These are phyloP conservation scores for Termitomyces heimii DNA, from an alignment of 768 basidiomycete genomes.

Conservation along the genomic window DNA sequence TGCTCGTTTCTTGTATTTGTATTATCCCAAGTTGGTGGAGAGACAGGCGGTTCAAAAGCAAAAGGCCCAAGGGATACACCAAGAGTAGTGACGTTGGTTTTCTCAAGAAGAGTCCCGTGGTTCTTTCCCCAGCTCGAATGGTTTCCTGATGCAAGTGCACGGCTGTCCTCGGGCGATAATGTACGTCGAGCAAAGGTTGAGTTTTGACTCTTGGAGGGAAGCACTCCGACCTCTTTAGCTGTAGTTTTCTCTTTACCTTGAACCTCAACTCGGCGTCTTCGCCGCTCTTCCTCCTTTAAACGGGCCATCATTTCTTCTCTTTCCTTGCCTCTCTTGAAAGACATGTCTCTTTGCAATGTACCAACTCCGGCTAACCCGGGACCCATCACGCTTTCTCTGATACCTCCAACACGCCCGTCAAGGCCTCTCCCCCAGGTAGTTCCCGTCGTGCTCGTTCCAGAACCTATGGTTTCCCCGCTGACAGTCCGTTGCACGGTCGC, in stretches of 20 bases:
- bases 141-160: conserved; percentile 31
- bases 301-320: conserved; percentile 24
- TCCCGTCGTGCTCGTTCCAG: conserved; percentile 25
- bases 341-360: conserved; percentile 34
- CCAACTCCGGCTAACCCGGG: conserved; percentile 41
- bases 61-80: conserved; percentile 54
- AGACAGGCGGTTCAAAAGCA: conserved; percentile 63
- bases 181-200: neutral
- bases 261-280: conserved; percentile 10
- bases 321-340: conserved; percentile 33
- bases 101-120: conserved; percentile 32
- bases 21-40: conserved; percentile 37
- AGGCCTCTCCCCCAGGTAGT: conserved; percentile 19
- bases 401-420: conserved; percentile 3
- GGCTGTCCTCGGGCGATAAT: conserved; percentile 7
- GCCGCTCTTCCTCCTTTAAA: conserved; percentile 15
- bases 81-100: conserved; percentile 25
- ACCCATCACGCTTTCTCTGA: conserved; percentile 31
- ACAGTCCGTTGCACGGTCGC: conserved; percentile 39
- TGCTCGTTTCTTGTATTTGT: conserved; percentile 20
- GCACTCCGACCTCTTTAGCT: conserved; percentile 23
- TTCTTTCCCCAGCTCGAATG: conserved; percentile 57
- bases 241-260: conserved; percentile 11
- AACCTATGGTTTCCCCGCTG: conserved; percentile 29
- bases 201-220: conserved; percentile 20